Conservation (phyloP, 2,329 filamentous ascomycete genomes). For the Aaosphaeria pasadenensis region DNA sequence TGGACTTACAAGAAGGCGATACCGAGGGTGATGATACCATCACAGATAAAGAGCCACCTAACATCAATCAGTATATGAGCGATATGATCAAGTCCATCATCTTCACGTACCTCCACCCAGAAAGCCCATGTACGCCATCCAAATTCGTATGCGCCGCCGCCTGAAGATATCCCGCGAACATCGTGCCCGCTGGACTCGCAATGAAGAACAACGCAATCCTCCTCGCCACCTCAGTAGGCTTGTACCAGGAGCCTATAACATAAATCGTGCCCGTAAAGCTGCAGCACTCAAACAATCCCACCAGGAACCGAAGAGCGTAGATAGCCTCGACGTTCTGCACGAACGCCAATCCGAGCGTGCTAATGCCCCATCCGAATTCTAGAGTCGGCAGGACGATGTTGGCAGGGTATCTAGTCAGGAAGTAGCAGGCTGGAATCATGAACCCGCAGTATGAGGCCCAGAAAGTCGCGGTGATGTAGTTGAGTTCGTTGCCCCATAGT, state of each 20-base stretch:
- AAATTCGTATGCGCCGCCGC: slow-evolving; percentile 21
- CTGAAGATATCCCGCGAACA: slow-evolving; percentile 25
- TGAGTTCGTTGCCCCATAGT: slow-evolving; percentile 10
- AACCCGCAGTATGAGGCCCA: slow-evolving; percentile 42
- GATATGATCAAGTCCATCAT: not conserved
- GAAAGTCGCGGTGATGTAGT: slow-evolving; percentile 13
- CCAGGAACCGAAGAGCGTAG: slow-evolving; percentile 36
- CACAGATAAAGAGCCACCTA: slow-evolving; percentile 20
- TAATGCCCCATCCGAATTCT: slow-evolving; percentile 19
- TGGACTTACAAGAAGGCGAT: slow-evolving; percentile 41
- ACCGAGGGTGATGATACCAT: slow-evolving; percentile 35
- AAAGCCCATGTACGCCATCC: slow-evolving; percentile 13
- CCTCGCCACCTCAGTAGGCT: slow-evolving; percentile 20
- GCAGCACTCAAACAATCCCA: slow-evolving; percentile 29
- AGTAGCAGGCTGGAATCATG: slow-evolving; percentile 43
- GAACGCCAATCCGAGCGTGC: slow-evolving; percentile 21
- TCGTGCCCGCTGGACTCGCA: slow-evolving; percentile 16
- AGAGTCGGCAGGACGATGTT: slow-evolving; percentile 19
- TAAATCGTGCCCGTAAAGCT: slow-evolving; percentile 37
- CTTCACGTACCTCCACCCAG: slow-evolving; percentile 10
- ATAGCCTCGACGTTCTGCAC: slow-evolving; percentile 7
- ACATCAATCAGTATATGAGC: not conserved
- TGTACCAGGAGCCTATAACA: slow-evolving; percentile 41
- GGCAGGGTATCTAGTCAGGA: slow-evolving; percentile 25
- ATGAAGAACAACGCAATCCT: slow-evolving; percentile 20